Percentiles rank a stretch among this genome's conserved stretches.
phyloP scores from a whole-genome alignment of 805 yeast genomes.

The Kuraishia ogatae region DNA sequence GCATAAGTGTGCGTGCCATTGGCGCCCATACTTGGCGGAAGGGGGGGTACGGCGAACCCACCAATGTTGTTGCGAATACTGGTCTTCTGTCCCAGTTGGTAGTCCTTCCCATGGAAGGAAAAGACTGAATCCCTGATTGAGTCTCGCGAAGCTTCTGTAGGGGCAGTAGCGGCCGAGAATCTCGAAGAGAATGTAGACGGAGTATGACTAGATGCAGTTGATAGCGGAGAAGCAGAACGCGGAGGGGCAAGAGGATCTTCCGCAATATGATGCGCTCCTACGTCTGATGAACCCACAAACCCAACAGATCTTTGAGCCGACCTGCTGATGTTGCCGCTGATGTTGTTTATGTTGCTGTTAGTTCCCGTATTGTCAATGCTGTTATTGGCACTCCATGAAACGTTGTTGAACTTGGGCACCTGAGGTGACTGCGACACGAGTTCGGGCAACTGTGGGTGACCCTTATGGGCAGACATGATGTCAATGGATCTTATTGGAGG shows the following conservation, averaged over 20 bases:
- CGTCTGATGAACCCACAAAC: neutral
- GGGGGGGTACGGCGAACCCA: neutral
- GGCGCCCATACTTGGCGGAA: neutral
- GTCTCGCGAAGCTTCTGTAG: neutral
- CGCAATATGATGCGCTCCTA: neutral
- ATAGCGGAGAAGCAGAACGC: neutral
- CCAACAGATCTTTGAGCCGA: neutral
- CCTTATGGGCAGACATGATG: neutral
- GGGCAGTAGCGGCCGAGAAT: neutral
- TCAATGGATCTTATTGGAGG: neutral
- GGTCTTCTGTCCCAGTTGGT: neutral
- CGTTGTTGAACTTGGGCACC: slow-evolving; percentile 10
- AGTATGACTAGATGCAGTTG: neutral
- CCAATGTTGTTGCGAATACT: neutral
- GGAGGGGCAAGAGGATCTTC: neutral
- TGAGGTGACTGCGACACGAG: neutral
- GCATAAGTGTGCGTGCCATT: neutral
- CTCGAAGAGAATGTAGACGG: neutral
- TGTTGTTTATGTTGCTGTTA: neutral
- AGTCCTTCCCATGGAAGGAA: neutral
- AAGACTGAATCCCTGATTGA: neutral
- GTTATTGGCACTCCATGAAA: slow-evolving; percentile 8
- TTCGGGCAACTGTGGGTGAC: neutral
- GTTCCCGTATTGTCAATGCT: neutral
- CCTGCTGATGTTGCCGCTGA: neutral